phyloP scores from a whole-genome alignment of 441 rosid species.

The Melianthus villosus region DNA sequence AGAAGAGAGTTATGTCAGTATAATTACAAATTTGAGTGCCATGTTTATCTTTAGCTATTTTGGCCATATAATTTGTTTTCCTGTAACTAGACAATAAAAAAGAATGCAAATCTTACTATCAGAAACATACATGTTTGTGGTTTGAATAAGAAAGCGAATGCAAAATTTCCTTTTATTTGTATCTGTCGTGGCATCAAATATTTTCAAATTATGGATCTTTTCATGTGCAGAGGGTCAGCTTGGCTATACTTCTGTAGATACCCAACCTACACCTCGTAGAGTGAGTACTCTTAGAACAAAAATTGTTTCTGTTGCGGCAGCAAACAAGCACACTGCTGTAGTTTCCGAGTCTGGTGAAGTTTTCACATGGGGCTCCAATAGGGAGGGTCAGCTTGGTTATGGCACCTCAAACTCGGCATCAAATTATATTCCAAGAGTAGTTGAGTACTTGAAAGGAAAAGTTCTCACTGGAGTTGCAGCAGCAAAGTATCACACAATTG shows the following conservation, averaged over 20 bases:
- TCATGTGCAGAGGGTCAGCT: constrained; percentile 84
- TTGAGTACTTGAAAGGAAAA: constrained; percentile 84
- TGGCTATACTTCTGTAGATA: constrained; percentile 87
- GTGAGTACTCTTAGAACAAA: constrained; percentile 59
- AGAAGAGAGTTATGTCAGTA: too few relatives aligned
- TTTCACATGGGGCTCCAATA: constrained; percentile 95
- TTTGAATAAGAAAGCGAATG: neutral
- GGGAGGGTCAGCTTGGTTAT: constrained; percentile 97
- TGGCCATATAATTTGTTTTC: too few relatives aligned
- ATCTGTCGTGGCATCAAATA: constrained; percentile 1
- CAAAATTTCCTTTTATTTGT: neutral
- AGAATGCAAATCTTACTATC: too few relatives aligned
- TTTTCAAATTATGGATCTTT: constrained; percentile 10
- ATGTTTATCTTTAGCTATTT: too few relatives aligned
- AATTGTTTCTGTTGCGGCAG: constrained; percentile 87
- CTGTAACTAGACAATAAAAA: too few relatives aligned
- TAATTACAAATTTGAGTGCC: too few relatives aligned
- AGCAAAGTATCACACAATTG: constrained; percentile 87
- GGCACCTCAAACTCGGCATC: constrained; percentile 98
- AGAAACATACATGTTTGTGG: too few relatives aligned
- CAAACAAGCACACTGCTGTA: constrained; percentile 90
- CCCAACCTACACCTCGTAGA: constrained; percentile 93
- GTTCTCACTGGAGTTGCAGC: constrained; percentile 42
- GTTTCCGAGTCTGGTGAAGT: constrained; percentile 89
- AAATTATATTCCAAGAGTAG: constrained; percentile 80